Percentiles rank a stretch among this genome's conserved stretches.
phyloP scores from a whole-genome alignment of 2,329 filamentous ascomycete species.

The Dactylellina leptospora region DNA sequence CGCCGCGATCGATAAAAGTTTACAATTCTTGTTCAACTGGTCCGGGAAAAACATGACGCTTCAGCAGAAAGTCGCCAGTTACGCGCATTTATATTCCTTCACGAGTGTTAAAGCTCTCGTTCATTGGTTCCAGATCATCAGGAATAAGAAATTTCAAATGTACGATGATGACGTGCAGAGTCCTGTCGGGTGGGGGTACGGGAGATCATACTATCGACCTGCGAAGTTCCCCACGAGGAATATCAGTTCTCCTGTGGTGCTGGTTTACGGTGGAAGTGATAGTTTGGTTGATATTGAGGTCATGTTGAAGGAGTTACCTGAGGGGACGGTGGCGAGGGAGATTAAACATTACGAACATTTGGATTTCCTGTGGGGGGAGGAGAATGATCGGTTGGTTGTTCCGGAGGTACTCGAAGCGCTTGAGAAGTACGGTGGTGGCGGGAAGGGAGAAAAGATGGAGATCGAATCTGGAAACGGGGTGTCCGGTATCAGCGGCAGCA shows the following conservation, averaged over 20 bases:
- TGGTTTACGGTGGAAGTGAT: constrained; percentile 93
- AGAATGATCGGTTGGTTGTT: constrained; percentile 85
- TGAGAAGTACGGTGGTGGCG: constrained; percentile 69
- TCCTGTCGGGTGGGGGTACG: constrained; percentile 69
- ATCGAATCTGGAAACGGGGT: not conserved
- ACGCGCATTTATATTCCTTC: constrained; percentile 94
- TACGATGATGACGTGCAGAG: constrained; percentile 93
- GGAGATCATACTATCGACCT: constrained; percentile 85
- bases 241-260: constrained; percentile 92
- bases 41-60: constrained; percentile 80
- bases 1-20: constrained; percentile 80
- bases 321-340: constrained; percentile 78
- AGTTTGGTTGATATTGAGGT: constrained; percentile 91
- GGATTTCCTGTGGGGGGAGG: constrained; percentile 92
- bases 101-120: constrained; percentile 97
- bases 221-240: constrained; percentile 96
- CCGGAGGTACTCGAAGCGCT: constrained; percentile 90
- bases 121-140: constrained; percentile 99
- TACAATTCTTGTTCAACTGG: constrained; percentile 91
- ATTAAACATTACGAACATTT: constrained; percentile 95
- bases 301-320: constrained; percentile 88
- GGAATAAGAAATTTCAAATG: constrained; percentile 96
- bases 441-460: constrained; percentile 2
- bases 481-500: not conserved
- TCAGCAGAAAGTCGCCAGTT: constrained; percentile 91